Base-by-base conservation (phyloP, 2,329 filamentous ascomycete species). In the Hypoxylon sp. region DNA sequence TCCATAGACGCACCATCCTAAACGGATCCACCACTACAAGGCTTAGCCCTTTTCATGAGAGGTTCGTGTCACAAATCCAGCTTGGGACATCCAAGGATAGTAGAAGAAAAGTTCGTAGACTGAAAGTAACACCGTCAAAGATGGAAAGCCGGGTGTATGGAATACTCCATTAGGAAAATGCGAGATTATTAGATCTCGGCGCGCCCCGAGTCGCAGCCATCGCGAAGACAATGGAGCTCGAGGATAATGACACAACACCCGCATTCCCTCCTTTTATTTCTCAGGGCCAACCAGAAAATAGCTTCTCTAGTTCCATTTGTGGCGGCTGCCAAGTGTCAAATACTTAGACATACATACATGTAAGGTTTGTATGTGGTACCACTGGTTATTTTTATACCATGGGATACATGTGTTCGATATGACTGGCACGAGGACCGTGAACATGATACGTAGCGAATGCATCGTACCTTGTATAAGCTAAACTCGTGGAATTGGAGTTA, bases 111-210 rank as follows among this genome's bases (percentile, higher is more conserved):
- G 33, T 6, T 59, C 30, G 17, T 58, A 49, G 22, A 25, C 27
- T 27, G 14, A 37, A 44, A 20, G 20, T 17, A 8, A 59, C 31
- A 22, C 42, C 31, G 44, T 27, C n/a, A 49, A 50, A 48, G 22
- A 17, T 48, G 14, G 13, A 13, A 14, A 59, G 11, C 13, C 31
- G 31, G 48, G 31, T 54, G 22, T 49, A 62, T n/a, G 46, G 17
- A 27, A 33, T 8, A 59, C 33, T 55, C n/a, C 35, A 20, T 53
- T 56, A 31, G 40, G 61, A 50, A 57, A 63, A 31, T 48, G 37
- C 37, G 56, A 58, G 33, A 58, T 62, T 59, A 48, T 44, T 11
- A 61, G 51, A 64, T 66, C 60, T 64, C 62, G 55, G 65, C 62
- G 30, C 46, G 30, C 40, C 57, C 63, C 61, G 55, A 63, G 20